Percentiles rank a stretch among this genome's conserved stretches.
phyloP scores from a whole-genome alignment of 78 protist species.

The Dictyostelium intermedium region DNA sequence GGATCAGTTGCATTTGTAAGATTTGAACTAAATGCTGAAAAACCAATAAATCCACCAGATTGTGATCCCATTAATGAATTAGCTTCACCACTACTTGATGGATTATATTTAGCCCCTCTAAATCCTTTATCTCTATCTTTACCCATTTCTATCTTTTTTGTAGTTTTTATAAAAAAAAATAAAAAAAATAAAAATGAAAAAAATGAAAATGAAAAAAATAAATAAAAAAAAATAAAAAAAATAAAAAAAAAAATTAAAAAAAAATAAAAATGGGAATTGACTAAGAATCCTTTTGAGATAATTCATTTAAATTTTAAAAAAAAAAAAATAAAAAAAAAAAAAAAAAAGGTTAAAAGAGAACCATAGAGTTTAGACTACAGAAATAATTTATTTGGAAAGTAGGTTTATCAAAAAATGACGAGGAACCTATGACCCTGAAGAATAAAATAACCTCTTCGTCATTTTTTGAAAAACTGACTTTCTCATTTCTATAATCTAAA shows the following conservation, averaged over 20 bases:
- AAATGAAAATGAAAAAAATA: not conserved
- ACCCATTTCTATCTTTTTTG: not conserved
- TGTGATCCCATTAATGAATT: not conserved
- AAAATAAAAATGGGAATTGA: not conserved
- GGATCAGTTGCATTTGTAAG: conserved; percentile 64
- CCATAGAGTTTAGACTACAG: too few relatives aligned
- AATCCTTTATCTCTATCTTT: conserved; percentile 8
- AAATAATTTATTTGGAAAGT: too few relatives aligned
- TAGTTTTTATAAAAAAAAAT: not conserved
- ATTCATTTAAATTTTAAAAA: too few relatives aligned
- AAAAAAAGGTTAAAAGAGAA: too few relatives aligned
- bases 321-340: too few relatives aligned
- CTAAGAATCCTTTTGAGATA: not conserved
- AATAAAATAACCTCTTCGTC: too few relatives aligned
- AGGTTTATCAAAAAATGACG: too few relatives aligned
- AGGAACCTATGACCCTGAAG: too few relatives aligned
- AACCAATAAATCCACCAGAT: conserved; percentile 35
- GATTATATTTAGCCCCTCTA: conserved; percentile 33
- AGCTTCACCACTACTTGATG: conserved; percentile 43
- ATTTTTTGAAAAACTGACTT: too few relatives aligned
- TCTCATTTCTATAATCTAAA: too few relatives aligned
- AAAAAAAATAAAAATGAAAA: not conserved
- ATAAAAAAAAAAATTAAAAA: not conserved
- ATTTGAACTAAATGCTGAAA: conserved; percentile 53
- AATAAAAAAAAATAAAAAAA: not conserved